Evolutionary conservation across 768 basidiomycete genomes (phyloP), one percentile per base, ranked within the genome.

Genomic region (Clitopilus passeckerianus): DNA sequence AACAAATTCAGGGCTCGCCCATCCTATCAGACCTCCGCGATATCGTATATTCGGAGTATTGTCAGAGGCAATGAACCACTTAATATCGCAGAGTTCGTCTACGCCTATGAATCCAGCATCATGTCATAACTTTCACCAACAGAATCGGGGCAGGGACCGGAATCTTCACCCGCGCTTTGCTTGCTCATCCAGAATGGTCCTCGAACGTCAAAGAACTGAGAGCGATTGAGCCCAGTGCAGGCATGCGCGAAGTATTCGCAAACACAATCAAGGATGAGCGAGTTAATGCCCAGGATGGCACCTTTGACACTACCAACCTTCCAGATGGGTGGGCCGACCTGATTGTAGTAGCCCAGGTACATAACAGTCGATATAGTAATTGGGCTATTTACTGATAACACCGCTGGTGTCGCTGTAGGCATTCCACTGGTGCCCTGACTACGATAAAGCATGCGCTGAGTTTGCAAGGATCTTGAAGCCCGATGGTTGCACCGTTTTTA

Each of bases 361-460:
- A 67, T n/a, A n/a, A n/a, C n/a, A n/a, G n/a, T n/a, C n/a, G n/a
- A n/a, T n/a, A n/a, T n/a, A n/a, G n/a, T 60, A 27, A 18, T 5
- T 57, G 46, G 64, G 22, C 15, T 44, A 6, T 27, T 35, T 34
- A 1, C 53, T 53, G 12, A 53, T 22, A 60, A n/a, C 37, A 6
- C 30, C 24, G 16, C 34, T 4, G 10, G 20, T 6, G 43, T 16
- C n/a, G n/a, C 30, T 14, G 27, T 30, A 95, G 87, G 95, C 95
- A 15, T 97, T 88, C 71, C 95, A 98, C 75, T 98, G 95, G 95
- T 91, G 90, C 62, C 89, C 88, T 9, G 83, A 95, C 69, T 89
- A 86, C 67, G 81, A 85, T 52, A 77, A 75, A 56, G 93, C 95
- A 0, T 79, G 84, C 18, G 72, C 72, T 0, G 95, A 97, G 68